phyloP scores from a whole-genome alignment of 1,139 yeast species.

The Candida neerlandica region DNA sequence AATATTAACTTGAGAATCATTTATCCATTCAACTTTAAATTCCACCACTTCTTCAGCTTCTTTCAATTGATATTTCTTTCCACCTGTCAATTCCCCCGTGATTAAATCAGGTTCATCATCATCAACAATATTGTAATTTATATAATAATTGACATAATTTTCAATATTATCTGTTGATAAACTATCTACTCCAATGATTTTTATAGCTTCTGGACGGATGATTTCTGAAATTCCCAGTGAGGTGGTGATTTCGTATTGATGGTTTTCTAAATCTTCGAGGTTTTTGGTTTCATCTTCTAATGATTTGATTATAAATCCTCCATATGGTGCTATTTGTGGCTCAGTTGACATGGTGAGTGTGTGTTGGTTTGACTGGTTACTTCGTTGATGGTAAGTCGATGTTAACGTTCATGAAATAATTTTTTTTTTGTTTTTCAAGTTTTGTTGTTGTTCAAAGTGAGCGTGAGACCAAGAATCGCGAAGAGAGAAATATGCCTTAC shows the following conservation, averaged over 20 bases:
- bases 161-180: constrained; percentile 67
- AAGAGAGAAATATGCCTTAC: no score
- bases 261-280: constrained; percentile 33
- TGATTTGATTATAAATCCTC: constrained; percentile 45
- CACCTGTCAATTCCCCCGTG: background rate
- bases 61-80: constrained; percentile 23
- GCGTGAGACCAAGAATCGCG: no score
- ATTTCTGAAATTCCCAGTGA: constrained; percentile 34
- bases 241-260: constrained; percentile 34
- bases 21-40: constrained; percentile 68
- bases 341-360: constrained; percentile 26
- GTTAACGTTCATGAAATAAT: no score
- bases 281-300: constrained; percentile 41
- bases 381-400: background rate
- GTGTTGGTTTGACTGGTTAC: background rate
- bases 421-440: no score
- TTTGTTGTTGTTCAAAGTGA: no score
- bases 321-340: constrained; percentile 46
- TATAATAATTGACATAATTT: constrained; percentile 51
- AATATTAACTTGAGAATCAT: constrained; percentile 61
- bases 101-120: constrained; percentile 18
- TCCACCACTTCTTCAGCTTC: constrained; percentile 32
- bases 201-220: constrained; percentile 53
- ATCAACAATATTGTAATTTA: constrained; percentile 36
- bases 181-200: constrained; percentile 66